Evolutionary conservation across 129 eudicot genomes (phyloP), one percentile per base, ranked within the genome.

Genomic region (Lactuca sativa): DNA sequence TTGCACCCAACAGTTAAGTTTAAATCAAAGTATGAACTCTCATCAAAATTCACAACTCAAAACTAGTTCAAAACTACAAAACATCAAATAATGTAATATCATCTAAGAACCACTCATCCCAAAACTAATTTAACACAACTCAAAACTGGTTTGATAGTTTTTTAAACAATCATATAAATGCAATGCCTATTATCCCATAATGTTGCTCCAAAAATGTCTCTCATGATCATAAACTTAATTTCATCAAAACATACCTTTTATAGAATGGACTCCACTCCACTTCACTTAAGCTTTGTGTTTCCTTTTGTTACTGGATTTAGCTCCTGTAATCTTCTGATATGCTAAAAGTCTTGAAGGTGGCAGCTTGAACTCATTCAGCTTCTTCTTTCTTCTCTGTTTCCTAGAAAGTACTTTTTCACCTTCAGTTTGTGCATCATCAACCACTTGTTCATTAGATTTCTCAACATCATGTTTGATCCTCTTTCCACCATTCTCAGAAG

Each of bases 261-360:
- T 8, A 2, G 9, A 40, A 5, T 7, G 8, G 3, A 43, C 9
- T 8, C 0, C 51, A 36, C 5, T 4, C 15, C 5, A 36, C 15
- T 47, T n/a, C 52, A 47, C 7, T 6, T 77, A 69, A 54, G 81
- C 62, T 80, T 66, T 33, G 21, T 64, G 78, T 69, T 84, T 78
- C 81, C 59, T 84, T 73, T 84, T 86, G 21, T 78, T 84, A 81
- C 81, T 86, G 30, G 87, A 51, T 62, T 76, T 80, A 53, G 85
- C 38, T 4, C 59, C 9, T 56, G 78, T 68, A 47, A 73, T 77
- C 66, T 76, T 81, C 47, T 84, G 83, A 83, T 92, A 92, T 12
- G 97, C 98, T 73, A 62, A 12, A 43, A 75, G 91, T 83, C 97
- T 88, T 0, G 81, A 47, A 3, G 33, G 60, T 21, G 95, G 33